Percentiles rank a stretch among this genome's conserved stretches.
Evolutionary conservation across 805 yeast genomes (phyloP).

Genomic region (Martiniozyma abietophila): DNA sequence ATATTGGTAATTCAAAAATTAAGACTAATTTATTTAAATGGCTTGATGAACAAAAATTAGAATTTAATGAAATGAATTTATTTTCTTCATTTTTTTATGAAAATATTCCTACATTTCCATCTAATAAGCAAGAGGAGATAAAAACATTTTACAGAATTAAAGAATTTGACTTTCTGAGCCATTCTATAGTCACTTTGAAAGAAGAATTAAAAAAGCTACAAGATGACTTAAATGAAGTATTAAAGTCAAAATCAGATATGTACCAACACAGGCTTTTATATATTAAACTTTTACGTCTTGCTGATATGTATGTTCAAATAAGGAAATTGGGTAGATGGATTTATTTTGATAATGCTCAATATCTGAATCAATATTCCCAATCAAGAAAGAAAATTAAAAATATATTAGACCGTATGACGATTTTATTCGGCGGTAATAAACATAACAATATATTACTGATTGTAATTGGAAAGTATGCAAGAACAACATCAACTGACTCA

Average conservation of each 20-base stretch:
- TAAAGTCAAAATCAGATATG: constrained; percentile 17
- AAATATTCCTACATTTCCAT: constrained; percentile 5
- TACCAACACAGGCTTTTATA: constrained; percentile 38
- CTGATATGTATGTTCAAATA: constrained; percentile 39
- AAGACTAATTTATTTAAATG: constrained; percentile 14
- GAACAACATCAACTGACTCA: constrained; percentile 20
- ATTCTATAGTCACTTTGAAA: constrained; percentile 23
- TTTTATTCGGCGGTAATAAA: constrained; percentile 31
- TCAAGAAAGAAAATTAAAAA: constrained; percentile 19
- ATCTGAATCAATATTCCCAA: constrained; percentile 31
- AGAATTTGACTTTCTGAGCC: constrained; percentile 19
- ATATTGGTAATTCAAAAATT: constrained; percentile 15
- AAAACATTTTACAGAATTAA: constrained; percentile 14
- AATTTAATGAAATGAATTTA: constrained; percentile 10
- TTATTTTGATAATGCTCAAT: constrained; percentile 35
- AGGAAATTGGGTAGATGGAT: constrained; percentile 40
- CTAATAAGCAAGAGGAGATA: constrained; percentile 17
- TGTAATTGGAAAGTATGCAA: constrained; percentile 37
- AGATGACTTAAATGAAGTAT: constrained; percentile 15
- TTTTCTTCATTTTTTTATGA: constrained; percentile 7
- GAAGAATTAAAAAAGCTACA: constrained; percentile 23
- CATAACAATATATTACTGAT: constrained; percentile 43
- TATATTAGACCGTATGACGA: constrained; percentile 17
- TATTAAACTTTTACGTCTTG: constrained; percentile 33
- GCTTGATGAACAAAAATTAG: constrained; percentile 1